Evolutionary conservation across 2,329 filamentous ascomycete genomes (phyloP).

Genomic region (Penicillium hesseltinei): DNA sequence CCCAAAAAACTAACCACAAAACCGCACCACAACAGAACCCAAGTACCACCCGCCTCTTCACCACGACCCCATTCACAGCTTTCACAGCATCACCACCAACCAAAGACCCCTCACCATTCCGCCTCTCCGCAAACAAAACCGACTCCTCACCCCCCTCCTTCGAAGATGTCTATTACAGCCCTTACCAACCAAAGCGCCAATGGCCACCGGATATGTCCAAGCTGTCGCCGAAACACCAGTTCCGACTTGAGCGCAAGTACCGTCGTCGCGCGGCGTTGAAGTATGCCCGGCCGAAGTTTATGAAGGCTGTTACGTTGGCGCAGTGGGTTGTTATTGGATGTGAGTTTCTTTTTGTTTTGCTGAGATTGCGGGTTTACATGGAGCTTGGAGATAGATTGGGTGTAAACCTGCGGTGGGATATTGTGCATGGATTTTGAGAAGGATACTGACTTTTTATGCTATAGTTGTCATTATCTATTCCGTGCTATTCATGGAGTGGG

Average conservation of each 20-base stretch:
- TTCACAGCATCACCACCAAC: slow-evolving; percentile 16
- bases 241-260: slow-evolving; percentile 66
- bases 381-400: neutral
- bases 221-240: slow-evolving; percentile 64
- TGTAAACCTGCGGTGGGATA: neutral
- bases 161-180: slow-evolving; percentile 50
- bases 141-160: slow-evolving; percentile 7
- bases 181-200: slow-evolving; percentile 58
- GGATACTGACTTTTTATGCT: slow-evolving; percentile 12
- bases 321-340: slow-evolving; percentile 56
- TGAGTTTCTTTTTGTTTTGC: slow-evolving; percentile 35
- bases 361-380: neutral
- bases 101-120: slow-evolving; percentile 21
- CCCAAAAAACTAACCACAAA: neutral
- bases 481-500: slow-evolving; percentile 47
- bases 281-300: slow-evolving; percentile 59
- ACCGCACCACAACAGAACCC: neutral
- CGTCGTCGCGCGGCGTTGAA: slow-evolving; percentile 60
- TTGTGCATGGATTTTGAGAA: neutral
- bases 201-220: slow-evolving; percentile 66
- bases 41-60: slow-evolving; percentile 11
- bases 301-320: slow-evolving; percentile 56
- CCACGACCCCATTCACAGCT: slow-evolving; percentile 10
- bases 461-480: slow-evolving; percentile 45
- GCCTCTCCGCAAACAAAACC: slow-evolving; percentile 23